phyloP scores from a whole-genome alignment of 257 asterid species.

The Cynanchum wilfordii region DNA sequence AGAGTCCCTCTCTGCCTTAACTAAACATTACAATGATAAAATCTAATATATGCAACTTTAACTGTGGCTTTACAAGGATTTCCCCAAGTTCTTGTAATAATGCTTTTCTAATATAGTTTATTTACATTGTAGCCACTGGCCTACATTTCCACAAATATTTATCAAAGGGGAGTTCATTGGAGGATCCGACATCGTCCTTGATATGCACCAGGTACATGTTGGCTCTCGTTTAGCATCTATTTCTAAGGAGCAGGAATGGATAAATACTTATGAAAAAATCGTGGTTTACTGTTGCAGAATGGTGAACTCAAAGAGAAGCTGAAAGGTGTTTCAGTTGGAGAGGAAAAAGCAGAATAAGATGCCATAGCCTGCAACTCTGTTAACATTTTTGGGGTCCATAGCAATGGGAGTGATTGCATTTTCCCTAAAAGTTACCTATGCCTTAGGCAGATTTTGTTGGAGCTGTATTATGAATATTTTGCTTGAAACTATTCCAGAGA shows the following conservation, averaged over 20 bases:
- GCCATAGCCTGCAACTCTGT: background rate
- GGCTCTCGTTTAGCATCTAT: background rate
- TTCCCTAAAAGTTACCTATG: background rate
- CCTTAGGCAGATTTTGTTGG: background rate
- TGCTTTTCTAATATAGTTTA: background rate
- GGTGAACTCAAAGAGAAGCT: slow-evolving; percentile 76
- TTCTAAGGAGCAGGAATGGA: background rate
- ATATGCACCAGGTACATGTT: slow-evolving; percentile 75
- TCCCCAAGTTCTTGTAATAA: background rate
- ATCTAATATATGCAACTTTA: background rate
- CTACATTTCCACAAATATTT: slow-evolving; percentile 95
- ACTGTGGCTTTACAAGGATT: background rate
- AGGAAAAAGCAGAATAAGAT: slow-evolving; percentile 32
- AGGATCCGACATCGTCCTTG: slow-evolving; percentile 94
- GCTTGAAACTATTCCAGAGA: background rate
- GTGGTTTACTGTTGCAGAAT: slow-evolving; percentile 36
- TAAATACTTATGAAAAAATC: slow-evolving; percentile 10
- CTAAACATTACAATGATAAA: background rate
- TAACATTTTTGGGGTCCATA: background rate
- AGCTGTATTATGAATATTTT: background rate
- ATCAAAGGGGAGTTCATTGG: slow-evolving; percentile 90
- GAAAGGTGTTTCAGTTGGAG: slow-evolving; percentile 32
- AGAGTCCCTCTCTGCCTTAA: no score
- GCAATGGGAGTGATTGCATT: background rate
- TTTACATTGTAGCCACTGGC: slow-evolving; percentile 74